A percentile compares a stretch with the other conserved stretches of the same genome.
Conservation (phyloP, 192 early-diverging fungal species). For the Gigaspora rosea region DNA sequence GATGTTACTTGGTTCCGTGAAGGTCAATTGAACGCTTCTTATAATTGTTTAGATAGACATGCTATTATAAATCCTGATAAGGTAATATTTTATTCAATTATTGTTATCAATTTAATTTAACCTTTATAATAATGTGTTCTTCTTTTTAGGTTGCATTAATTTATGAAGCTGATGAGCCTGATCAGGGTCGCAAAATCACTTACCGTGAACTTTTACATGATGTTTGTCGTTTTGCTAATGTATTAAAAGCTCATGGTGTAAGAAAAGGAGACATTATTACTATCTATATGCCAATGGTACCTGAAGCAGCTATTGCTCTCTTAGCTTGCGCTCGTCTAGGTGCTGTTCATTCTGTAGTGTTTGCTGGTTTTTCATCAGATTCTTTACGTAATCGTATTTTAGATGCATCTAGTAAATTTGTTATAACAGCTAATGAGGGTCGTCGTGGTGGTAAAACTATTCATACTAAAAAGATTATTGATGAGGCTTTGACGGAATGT, state of each 20-base stretch:
- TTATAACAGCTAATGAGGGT: slow-evolving; percentile 95
- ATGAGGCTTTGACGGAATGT: slow-evolving; percentile 83
- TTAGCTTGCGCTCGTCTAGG: slow-evolving; percentile 94
- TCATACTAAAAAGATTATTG: slow-evolving; percentile 89
- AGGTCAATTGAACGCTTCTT: slow-evolving; percentile 89
- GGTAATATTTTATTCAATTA: slow-evolving; percentile 36
- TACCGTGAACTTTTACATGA: slow-evolving; percentile 81
- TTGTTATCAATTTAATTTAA: too few species aligned
- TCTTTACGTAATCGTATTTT: slow-evolving; percentile 89
- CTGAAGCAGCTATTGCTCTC: slow-evolving; percentile 92
- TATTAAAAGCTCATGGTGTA: slow-evolving; percentile 71
- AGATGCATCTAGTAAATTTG: slow-evolving; percentile 76
- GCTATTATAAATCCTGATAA: slow-evolving; percentile 74
- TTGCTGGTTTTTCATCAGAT: slow-evolving; percentile 94
- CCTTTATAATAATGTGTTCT: too few species aligned
- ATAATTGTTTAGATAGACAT: slow-evolving; percentile 97
- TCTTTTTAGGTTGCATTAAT: slow-evolving; percentile 72
- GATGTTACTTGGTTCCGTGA: slow-evolving; percentile 93
- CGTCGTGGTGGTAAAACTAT: slow-evolving; percentile 88
- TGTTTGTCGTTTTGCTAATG: slow-evolving; percentile 85
- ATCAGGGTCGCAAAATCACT: slow-evolving; percentile 73
- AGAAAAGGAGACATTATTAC: slow-evolving; percentile 91
- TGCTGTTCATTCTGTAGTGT: slow-evolving; percentile 90
- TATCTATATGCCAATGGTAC: slow-evolving; percentile 98
- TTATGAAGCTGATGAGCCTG: slow-evolving; percentile 89